Conservation (phyloP, 257 asterid species). For the Solanum tarapatanum region DNA sequence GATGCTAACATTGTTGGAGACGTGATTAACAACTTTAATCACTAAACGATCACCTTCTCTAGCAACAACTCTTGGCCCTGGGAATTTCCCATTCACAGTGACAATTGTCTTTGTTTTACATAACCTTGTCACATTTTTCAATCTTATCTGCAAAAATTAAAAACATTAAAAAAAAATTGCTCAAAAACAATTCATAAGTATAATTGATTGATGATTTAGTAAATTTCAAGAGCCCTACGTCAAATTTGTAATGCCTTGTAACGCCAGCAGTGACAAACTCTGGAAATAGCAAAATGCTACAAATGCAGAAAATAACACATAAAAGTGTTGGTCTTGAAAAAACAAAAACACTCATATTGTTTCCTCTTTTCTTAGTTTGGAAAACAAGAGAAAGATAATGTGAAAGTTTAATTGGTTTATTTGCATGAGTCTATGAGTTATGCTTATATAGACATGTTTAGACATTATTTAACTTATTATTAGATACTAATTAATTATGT, state of each 20-base stretch:
- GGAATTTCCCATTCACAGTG: constrained; percentile 57
- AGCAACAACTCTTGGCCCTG: constrained; percentile 49
- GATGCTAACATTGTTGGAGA: constrained; percentile 44
- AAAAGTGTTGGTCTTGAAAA: background rate
- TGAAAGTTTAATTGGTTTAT: background rate
- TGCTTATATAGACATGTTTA: background rate
- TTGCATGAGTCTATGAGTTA: background rate
- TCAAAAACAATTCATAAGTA: background rate
- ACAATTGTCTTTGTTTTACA: constrained; percentile 45
- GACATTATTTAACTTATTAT: background rate
- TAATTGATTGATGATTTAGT: background rate
- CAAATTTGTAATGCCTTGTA: constrained; percentile 33
- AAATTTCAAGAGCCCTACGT: constrained; percentile 9
- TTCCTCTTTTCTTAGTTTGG: background rate
- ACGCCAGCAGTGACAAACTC: background rate
- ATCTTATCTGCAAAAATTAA: constrained; percentile 25
- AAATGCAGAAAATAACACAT: background rate
- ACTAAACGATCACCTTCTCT: constrained; percentile 59
- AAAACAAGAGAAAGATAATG: background rate
- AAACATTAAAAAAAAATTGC: background rate
- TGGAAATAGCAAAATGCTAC: background rate
- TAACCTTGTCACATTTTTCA: constrained; percentile 45
- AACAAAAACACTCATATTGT: constrained; percentile 3
- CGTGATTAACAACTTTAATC: constrained; percentile 43
- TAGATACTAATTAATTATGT: background rate